These are phyloP conservation scores for Panaeolus papilionaceus DNA, from an alignment of 768 basidiomycete species.

Conservation along the genomic window DNA sequence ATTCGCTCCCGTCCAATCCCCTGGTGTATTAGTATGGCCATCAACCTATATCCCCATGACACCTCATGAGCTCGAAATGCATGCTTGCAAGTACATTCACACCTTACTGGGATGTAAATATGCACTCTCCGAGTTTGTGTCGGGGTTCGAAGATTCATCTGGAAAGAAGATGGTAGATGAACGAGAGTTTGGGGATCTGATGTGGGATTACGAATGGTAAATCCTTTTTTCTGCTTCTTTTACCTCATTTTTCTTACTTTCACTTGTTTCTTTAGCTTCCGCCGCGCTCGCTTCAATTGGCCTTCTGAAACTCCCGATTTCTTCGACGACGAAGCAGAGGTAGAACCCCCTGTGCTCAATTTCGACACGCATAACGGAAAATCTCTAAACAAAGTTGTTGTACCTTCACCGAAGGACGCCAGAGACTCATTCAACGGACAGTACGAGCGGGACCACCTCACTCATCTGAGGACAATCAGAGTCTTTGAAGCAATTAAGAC, in stretches of 20 bases:
- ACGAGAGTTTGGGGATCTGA: slow-evolving; percentile 42
- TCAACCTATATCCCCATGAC: slow-evolving; percentile 63
- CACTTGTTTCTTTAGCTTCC: slow-evolving; percentile 54
- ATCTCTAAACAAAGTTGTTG: neutral
- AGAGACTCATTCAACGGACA: slow-evolving; percentile 32
- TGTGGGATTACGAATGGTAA: slow-evolving; percentile 68
- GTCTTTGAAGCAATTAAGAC: slow-evolving; percentile 26
- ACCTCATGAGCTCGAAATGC: slow-evolving; percentile 73
- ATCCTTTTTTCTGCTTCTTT: slow-evolving; percentile 28
- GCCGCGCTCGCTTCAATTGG: slow-evolving; percentile 73
- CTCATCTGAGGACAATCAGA: slow-evolving; percentile 24
- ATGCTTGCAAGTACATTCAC: slow-evolving; percentile 74
- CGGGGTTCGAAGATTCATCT: slow-evolving; percentile 41
- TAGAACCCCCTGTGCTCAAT: slow-evolving; percentile 6
- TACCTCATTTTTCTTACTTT: slow-evolving; percentile 21
- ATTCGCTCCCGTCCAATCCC: slow-evolving; percentile 51
- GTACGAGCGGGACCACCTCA: slow-evolving; percentile 20
- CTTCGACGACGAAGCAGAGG: slow-evolving; percentile 27
- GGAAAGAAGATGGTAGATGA: slow-evolving; percentile 42
- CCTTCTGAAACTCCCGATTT: slow-evolving; percentile 46
- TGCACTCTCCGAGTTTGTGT: slow-evolving; percentile 60
- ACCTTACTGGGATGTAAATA: slow-evolving; percentile 65
- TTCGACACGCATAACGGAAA: slow-evolving; percentile 14
- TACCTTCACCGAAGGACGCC: slow-evolving; percentile 19
- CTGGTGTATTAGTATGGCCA: slow-evolving; percentile 67